phyloP scores from a whole-genome alignment of 2,329 filamentous ascomycete species.

The Sporothrix mexicana region DNA sequence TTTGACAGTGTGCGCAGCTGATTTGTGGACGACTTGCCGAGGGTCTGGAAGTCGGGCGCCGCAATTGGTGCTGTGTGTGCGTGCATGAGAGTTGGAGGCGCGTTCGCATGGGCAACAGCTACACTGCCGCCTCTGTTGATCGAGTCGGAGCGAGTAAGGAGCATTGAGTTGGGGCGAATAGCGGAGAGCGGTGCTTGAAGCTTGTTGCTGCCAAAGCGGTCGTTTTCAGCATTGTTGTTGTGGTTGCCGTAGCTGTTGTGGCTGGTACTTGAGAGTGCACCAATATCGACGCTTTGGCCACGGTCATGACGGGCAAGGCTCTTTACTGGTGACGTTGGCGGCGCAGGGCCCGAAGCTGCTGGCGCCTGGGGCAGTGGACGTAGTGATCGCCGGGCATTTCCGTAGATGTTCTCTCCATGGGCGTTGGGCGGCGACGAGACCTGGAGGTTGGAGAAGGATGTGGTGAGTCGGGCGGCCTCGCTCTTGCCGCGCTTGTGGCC shows the following conservation, averaged over 20 bases:
- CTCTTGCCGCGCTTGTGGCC: conserved; percentile 78
- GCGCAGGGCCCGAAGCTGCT: conserved; percentile 46
- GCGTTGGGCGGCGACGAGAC: conserved; percentile 48
- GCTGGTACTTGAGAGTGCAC: conserved; percentile 55
- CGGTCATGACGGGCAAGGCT: conserved; percentile 47
- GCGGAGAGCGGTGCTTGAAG: conserved; percentile 52
- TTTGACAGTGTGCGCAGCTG: conserved; percentile 87
- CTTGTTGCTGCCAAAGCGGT: conserved; percentile 42
- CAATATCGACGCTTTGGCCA: conserved; percentile 69
- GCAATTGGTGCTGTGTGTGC: conserved; percentile 57
- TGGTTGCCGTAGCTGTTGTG: background rate
- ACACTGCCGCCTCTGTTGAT: conserved; percentile 48
- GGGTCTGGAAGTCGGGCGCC: conserved; percentile 75
- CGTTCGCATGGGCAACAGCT: conserved; percentile 43
- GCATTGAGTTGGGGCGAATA: conserved; percentile 65
- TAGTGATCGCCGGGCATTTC: conserved; percentile 75
- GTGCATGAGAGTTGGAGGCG: conserved; percentile 48
- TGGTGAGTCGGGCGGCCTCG: conserved; percentile 65
- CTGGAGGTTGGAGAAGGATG: conserved; percentile 48
- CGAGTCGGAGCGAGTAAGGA: conserved; percentile 64
- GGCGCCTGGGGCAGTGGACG: conserved; percentile 74
- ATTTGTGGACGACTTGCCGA: conserved; percentile 87
- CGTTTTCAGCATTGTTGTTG: conserved; percentile 29
- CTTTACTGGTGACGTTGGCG: conserved; percentile 43
- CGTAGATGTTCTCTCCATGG: conserved; percentile 67